Conservation (phyloP, 2,329 filamentous ascomycete species). For the Monosporascus sp. region DNA sequence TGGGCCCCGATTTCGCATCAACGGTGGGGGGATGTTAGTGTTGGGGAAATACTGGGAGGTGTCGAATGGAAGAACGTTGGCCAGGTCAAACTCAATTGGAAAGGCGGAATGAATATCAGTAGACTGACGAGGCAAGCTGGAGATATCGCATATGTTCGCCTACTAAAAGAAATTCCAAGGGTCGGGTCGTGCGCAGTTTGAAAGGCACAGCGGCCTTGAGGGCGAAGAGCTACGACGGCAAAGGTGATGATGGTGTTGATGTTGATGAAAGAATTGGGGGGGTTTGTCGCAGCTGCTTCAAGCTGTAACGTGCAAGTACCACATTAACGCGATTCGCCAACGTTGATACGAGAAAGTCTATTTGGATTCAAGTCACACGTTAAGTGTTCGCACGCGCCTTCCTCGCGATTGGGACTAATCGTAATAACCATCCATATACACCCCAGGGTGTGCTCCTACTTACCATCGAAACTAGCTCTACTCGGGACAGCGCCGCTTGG, state of each 20-base stretch:
- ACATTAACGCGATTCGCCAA: background rate
- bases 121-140: background rate
- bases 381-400: background rate
- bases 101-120: too few relatives aligned
- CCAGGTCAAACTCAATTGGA: too few relatives aligned
- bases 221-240: background rate
- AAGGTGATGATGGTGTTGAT: constrained; percentile 1
- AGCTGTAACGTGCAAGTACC: constrained; percentile 1
- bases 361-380: background rate
- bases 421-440: too few relatives aligned
- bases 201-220: background rate
- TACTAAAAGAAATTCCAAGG: background rate
- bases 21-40: too few relatives aligned
- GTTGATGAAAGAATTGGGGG: background rate
- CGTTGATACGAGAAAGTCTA: background rate
- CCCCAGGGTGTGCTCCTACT: too few relatives aligned
- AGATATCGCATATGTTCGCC: too few relatives aligned
- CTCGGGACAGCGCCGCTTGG: too few relatives aligned
- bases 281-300: background rate
- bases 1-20: too few relatives aligned
- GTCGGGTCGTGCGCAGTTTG: background rate
- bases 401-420: background rate
- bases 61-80: too few relatives aligned
- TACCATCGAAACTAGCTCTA: too few relatives aligned
- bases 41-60: too few relatives aligned